Base-by-base conservation (phyloP, 164 flowering plant species). In the Magnolia sinica region DNA sequence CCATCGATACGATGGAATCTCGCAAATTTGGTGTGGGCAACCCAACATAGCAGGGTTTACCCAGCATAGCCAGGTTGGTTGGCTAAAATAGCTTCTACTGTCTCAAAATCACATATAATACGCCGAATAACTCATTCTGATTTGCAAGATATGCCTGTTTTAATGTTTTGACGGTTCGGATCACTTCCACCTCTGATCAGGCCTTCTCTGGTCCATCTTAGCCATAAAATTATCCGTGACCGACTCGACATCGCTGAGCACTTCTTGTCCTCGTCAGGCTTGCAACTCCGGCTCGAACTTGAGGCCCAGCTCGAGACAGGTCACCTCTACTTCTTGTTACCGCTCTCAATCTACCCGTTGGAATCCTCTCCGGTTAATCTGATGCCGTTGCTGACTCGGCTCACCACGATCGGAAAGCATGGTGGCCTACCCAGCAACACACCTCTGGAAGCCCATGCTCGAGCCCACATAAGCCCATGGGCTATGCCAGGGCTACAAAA, bases 281-380 rank as follows among this genome's bases (percentile, higher is more conserved):
- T 82, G 18, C 58, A 82, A 19, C 71, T 73, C 55, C 82, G 84
- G 23, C 64, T 87, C 18, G 29, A 45, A 19, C 83, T 77, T 2
- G 78, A 79, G 1, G 24, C 84, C 7, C 72, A 58, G 22, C 86
- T 87, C 13, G 64, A 84, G 58, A 75, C 76, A 1, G 87, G 88
- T 31, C 76, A 76, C 8, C 23, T 86, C 51, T 87, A 87, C 75
- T 82, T 87, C 79, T 6, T 86, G 27, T 71, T 87, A 7, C 86
- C 90, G 11, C 74, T 10, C 83, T 83, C 88, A 1, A 29, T 81
- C 1, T 76, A 86, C 10, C 68, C 70, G 1, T 64, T 70, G 1
- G 81, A 50, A 6, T 14, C 70, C 22, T 79, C 77, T 50, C 71
- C 74, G 0, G 31, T 63, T 5, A 68, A 79, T 29, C 13, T 69